Evolutionary conservation across 106 monocot species (phyloP).

Genomic region (Apostasia shenzhenica): DNA sequence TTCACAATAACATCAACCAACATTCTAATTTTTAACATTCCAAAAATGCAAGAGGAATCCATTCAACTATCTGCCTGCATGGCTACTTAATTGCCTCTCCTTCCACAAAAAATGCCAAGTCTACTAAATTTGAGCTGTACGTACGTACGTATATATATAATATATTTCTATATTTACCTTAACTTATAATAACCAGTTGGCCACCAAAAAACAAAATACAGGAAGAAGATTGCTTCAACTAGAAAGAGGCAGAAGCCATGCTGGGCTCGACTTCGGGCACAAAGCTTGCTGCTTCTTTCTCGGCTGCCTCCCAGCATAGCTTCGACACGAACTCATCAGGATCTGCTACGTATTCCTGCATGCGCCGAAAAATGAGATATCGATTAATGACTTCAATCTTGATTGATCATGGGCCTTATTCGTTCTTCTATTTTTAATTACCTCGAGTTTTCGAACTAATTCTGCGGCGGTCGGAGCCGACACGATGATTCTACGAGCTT

Average conservation of each 20-base stretch:
- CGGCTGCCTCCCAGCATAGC: conserved; percentile 12
- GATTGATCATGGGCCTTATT: neutral
- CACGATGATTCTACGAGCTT: conserved; percentile 26
- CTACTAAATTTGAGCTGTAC: too few species aligned
- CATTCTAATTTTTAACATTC: too few species aligned
- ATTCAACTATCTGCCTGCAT: too few species aligned
- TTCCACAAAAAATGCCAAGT: too few species aligned
- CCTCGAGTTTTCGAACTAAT: conserved; percentile 38
- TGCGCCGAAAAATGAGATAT: neutral
- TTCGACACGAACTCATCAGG: conserved; percentile 20
- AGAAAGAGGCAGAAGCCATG: conserved; percentile 6
- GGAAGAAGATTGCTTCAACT: too few species aligned
- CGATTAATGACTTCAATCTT: neutral
- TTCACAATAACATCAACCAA: too few species aligned
- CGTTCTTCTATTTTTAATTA: conserved; percentile 1
- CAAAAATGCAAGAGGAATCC: too few species aligned
- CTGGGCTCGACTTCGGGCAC: conserved; percentile 7
- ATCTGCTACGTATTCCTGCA: conserved; percentile 17
- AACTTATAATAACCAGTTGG: too few species aligned
- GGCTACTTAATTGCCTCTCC: too few species aligned
- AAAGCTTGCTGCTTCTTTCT: conserved; percentile 6
- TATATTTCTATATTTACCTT: too few species aligned
- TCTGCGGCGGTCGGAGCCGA: conserved; percentile 34
- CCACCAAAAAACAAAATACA: too few species aligned
- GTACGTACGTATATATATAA: too few species aligned